These are phyloP conservation scores for Colletotrichum nymphaeae DNA, from an alignment of 2,329 filamentous ascomycete species.

Conservation along the genomic window DNA sequence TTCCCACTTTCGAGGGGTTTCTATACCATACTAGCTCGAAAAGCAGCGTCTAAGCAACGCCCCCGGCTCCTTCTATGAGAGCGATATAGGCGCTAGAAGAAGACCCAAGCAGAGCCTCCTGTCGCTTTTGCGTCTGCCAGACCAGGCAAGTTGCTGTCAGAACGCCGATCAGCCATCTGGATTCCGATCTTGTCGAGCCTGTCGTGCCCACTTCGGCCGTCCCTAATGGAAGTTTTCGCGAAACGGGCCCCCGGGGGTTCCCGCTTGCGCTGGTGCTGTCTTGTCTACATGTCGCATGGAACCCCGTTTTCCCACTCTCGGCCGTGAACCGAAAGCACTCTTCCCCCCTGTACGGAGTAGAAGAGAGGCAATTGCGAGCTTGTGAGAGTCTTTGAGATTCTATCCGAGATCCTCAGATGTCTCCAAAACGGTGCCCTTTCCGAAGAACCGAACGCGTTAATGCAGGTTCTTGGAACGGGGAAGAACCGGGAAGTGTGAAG, in stretches of 20 bases:
- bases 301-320: not conserved
- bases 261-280: constrained; percentile 2
- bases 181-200: constrained; percentile 26
- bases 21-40: not conserved
- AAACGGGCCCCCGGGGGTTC: not conserved
- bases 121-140: not conserved
- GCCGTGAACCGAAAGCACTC: constrained; percentile 12
- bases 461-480: constrained; percentile 1
- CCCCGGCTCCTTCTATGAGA: not conserved
- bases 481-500: too few relatives aligned
- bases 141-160: not conserved
- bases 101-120: constrained; percentile 27
- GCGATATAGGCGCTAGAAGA: not conserved
- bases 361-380: not conserved
- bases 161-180: constrained; percentile 25
- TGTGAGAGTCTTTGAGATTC: constrained; percentile 1
- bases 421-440: not conserved
- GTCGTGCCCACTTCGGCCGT: constrained; percentile 21
- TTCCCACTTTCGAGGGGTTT: not conserved
- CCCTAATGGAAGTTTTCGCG: not conserved
- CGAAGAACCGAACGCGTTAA: not conserved
- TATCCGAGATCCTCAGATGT: not conserved
- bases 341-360: not conserved
- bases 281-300: not conserved
- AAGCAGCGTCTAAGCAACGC: not conserved